Conservation (phyloP, 805 yeast genomes). For the Pichia cephalocereana region DNA sequence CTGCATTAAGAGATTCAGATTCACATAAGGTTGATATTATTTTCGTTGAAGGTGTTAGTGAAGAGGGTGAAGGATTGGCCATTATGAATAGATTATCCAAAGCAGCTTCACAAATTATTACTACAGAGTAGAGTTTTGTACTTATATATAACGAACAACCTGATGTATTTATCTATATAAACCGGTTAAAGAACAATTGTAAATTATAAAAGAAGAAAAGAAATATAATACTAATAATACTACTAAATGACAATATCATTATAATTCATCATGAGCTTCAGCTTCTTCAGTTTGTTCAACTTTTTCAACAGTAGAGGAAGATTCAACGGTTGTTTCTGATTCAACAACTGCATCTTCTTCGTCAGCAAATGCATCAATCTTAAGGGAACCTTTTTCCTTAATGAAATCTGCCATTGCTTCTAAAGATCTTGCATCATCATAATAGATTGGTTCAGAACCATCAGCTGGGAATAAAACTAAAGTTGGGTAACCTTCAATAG, state of each 20-base stretch:
- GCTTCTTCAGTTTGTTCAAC: neutral
- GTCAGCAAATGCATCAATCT: slow-evolving; percentile 41
- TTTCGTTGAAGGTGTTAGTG: slow-evolving; percentile 75
- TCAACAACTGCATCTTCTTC: slow-evolving; percentile 16
- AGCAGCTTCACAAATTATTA: slow-evolving; percentile 53
- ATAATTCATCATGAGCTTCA: slow-evolving; percentile 15
- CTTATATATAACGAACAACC: neutral
- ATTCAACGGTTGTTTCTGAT: slow-evolving; percentile 20
- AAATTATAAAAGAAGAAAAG: neutral
- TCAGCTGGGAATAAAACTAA: slow-evolving; percentile 83
- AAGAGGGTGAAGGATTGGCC: slow-evolving; percentile 77
- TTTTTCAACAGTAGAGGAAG: neutral
- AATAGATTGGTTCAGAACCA: slow-evolving; percentile 55
- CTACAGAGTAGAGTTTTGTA: neutral
- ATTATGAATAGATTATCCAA: slow-evolving; percentile 85
- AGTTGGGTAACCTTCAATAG: slow-evolving; percentile 88
- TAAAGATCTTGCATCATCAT: slow-evolving; percentile 63
- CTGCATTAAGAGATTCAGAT: slow-evolving; percentile 67
- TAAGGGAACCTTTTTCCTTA: slow-evolving; percentile 54
- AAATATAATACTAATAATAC: neutral
- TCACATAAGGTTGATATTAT: slow-evolving; percentile 51
- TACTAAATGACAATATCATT: neutral
- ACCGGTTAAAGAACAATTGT: neutral
- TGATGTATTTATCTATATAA: neutral
- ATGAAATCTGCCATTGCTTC: slow-evolving; percentile 65